Conservation (phyloP, 1,139 yeast species). For the Debaryomyces nepalensis region DNA sequence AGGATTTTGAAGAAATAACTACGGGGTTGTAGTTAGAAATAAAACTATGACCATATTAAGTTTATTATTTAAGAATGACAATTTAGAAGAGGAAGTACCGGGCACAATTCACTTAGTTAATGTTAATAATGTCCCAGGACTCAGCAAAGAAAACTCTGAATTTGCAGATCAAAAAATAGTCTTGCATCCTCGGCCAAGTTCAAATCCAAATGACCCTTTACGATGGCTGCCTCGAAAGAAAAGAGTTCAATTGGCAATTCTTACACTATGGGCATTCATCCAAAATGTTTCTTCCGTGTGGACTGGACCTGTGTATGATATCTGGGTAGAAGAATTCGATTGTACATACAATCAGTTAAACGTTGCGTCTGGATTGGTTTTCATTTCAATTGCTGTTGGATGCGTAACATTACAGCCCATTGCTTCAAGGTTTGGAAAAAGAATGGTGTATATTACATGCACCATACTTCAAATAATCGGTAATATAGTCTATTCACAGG, state of each 20-base stretch:
- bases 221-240: slow-evolving; percentile 31
- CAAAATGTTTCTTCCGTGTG: slow-evolving; percentile 22
- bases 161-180: slow-evolving; percentile 21
- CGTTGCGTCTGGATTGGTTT: slow-evolving; percentile 36
- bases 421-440: slow-evolving; percentile 44
- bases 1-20: not conserved
- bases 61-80: not conserved
- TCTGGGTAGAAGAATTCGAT: slow-evolving; percentile 1
- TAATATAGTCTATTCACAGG: slow-evolving; percentile 40
- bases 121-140: slow-evolving; percentile 38
- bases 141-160: slow-evolving; percentile 28
- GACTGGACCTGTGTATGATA: slow-evolving; percentile 16
- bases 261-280: slow-evolving; percentile 41
- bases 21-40: too few relatives aligned
- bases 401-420: slow-evolving; percentile 45
- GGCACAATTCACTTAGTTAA: slow-evolving; percentile 67
- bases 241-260: slow-evolving; percentile 26
- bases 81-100: slow-evolving; percentile 32
- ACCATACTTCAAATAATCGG: slow-evolving; percentile 36
- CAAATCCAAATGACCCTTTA: slow-evolving; percentile 40
- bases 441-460: slow-evolving; percentile 41
- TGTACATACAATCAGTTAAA: slow-evolving; percentile 30
- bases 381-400: slow-evolving; percentile 44
- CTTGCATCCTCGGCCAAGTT: slow-evolving; percentile 40
- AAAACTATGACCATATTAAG: slow-evolving; percentile 1